Base-by-base conservation (phyloP, 2,329 filamentous ascomycete species). In the Huntiella moniliformis region DNA sequence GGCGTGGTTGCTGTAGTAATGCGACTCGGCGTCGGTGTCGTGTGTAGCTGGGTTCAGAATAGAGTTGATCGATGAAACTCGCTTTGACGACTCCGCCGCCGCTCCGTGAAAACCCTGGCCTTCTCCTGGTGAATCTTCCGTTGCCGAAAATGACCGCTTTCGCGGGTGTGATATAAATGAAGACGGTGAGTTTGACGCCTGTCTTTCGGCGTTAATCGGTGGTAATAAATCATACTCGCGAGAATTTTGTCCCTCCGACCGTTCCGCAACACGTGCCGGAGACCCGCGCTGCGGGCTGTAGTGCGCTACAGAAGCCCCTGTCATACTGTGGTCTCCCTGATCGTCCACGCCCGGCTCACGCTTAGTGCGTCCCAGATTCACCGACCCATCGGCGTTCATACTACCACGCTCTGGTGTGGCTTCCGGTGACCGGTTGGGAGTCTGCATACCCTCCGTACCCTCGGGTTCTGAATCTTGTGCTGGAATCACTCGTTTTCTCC, bases 401-500 rank as follows among this genome's bases (percentile, higher is more conserved):
- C 65, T 73, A 28, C 75, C 76, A 44, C 69, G 65, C 55, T 73
- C 71, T 1, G 58, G 59, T 13, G 56, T 61, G 7, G 55, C 57
- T 49, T 58, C 65, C 46, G 54, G 59, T 43, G 54, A 61, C 35
- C 55, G 61, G 5, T 58, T 61, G 13, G 64, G 61, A 3, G 65
- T 63, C 13, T 68, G 65, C 10, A 65, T 62, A 10, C 33, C 42
- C 5, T 61, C 66, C 31, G 76, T 72, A 33, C 68, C 64, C 39
- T 64, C 59, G 42, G 68, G 61, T 31, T 65, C 64, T 54, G 18
- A 50, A 18, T 67, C 69, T 42, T 71, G 65, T 13, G 82, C 85
- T 13, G 88, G 87, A 38, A 96, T 87, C 4, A 96, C 86, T 49
- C 91, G 79, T 68, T 96, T 96, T 50, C 91, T 73, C 51, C 91